Conservation (phyloP, 176 grass and related monocot species). For the Stipa capillata region DNA sequence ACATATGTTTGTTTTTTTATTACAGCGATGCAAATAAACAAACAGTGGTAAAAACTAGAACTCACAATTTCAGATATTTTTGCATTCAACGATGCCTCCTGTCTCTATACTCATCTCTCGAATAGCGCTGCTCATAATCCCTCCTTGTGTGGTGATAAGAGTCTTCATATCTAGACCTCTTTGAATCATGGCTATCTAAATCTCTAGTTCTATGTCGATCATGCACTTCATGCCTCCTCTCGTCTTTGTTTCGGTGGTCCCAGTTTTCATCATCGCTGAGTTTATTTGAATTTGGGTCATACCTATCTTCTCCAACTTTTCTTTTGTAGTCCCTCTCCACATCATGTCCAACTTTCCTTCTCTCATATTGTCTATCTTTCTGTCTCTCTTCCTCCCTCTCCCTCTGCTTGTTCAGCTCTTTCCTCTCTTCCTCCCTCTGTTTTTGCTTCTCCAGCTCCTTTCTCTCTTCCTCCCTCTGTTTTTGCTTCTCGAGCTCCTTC, state of each 20-base stretch:
- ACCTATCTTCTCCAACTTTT: slow-evolving; percentile 44
- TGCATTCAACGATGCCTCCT: slow-evolving; percentile 30
- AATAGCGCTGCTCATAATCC: slow-evolving; percentile 40
- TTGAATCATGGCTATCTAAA: slow-evolving; percentile 32
- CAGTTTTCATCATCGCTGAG: slow-evolving; percentile 33
- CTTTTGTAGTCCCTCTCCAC: slow-evolving; percentile 36
- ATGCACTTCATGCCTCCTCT: slow-evolving; percentile 33
- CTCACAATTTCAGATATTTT: slow-evolving; percentile 17
- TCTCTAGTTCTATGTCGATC: slow-evolving; percentile 20
- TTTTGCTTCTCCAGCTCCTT: slow-evolving; percentile 16
- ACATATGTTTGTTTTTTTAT: not conserved
- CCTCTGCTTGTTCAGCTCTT: not conserved
- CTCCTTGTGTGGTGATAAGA: slow-evolving; percentile 30
- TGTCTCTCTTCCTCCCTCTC: slow-evolving; percentile 26
- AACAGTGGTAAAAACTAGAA: not conserved
- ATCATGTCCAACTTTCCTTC: slow-evolving; percentile 24
- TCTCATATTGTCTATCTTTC: slow-evolving; percentile 14
- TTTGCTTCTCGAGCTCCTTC: slow-evolving; percentile 8
- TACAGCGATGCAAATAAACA: not conserved
- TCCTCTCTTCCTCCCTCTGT: not conserved
- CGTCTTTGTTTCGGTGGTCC: not conserved
- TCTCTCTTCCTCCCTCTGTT: not conserved
- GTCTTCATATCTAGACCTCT: slow-evolving; percentile 50
- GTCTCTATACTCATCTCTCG: slow-evolving; percentile 55
- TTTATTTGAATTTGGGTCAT: slow-evolving; percentile 34